A percentile compares a stretch with the other conserved stretches of the same genome.
Evolutionary conservation across 2,329 filamentous ascomycete species (phyloP).

Genomic region (Leptoxyphium fumago): DNA sequence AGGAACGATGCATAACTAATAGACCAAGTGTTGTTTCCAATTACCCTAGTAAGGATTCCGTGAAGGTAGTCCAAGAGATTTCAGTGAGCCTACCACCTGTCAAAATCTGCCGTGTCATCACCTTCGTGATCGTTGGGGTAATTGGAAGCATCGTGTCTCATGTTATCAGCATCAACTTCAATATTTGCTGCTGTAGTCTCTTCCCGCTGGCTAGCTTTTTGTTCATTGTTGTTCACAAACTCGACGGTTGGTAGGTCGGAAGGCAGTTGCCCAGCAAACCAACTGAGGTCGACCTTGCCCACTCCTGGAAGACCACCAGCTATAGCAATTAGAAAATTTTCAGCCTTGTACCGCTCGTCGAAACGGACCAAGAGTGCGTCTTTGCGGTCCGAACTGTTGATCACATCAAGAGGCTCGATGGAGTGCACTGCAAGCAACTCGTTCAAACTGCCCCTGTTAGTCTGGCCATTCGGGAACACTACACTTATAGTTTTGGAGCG

Average conservation of each 20-base stretch:
- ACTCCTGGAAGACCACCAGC: conserved; percentile 43
- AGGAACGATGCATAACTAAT: too few relatives aligned
- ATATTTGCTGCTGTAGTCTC: neutral
- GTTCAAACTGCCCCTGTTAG: conserved; percentile 53
- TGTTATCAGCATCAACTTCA: neutral
- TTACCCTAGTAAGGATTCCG: too few relatives aligned
- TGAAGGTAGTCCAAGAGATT: too few relatives aligned
- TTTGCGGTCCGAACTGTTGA: conserved; percentile 22
- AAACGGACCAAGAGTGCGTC: conserved; percentile 28
- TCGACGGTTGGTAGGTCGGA: too few relatives aligned
- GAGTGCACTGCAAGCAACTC: conserved; percentile 22
- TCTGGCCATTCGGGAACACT: conserved; percentile 38
- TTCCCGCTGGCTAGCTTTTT: too few relatives aligned
- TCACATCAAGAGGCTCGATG: conserved; percentile 17
- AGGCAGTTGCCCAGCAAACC: conserved; percentile 25
- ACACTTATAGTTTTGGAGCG: conserved; percentile 54
- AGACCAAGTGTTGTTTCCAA: too few relatives aligned
- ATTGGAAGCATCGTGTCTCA: too few relatives aligned
- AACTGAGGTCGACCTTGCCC: conserved; percentile 49
- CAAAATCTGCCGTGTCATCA: neutral
- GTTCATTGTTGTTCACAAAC: too few relatives aligned
- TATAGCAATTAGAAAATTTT: conserved; percentile 30
- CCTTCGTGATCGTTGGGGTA: neutral
- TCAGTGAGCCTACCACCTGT: neutral
- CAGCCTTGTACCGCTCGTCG: conserved; percentile 43